These are phyloP conservation scores for Aspergillus ruber DNA, from an alignment of 2,329 filamentous ascomycete species.

Conservation along the genomic window DNA sequence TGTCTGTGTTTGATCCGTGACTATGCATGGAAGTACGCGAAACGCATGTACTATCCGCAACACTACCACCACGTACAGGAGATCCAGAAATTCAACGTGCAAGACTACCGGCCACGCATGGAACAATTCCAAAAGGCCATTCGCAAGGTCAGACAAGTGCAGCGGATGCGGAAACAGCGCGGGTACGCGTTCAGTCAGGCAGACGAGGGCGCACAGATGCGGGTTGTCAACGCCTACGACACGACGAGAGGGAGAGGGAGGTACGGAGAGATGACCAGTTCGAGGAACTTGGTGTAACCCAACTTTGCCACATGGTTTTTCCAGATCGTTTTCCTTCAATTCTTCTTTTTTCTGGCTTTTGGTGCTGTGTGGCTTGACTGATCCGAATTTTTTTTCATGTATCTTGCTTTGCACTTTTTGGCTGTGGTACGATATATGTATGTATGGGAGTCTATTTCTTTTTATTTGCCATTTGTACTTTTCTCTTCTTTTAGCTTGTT, in stretches of 20 bases:
- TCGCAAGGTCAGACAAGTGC: conserved; percentile 93
- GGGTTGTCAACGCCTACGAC: conserved; percentile 94
- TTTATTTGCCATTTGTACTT: background rate
- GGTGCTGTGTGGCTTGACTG: background rate
- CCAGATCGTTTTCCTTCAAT: background rate
- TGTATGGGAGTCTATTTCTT: background rate
- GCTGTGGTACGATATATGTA: background rate
- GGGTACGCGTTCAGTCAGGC: conserved; percentile 98
- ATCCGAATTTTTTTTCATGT: background rate
- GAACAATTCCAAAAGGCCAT: conserved; percentile 99
- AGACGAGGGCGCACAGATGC: conserved; percentile 82
- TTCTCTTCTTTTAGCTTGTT: background rate
- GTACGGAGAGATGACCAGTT: conserved; percentile 89
- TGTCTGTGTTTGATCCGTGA: conserved; percentile 78
- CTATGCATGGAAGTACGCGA: conserved; percentile 93
- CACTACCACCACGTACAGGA: conserved; percentile 98
- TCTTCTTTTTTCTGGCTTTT: background rate
- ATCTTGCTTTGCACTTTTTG: background rate
- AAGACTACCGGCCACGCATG: conserved; percentile 97
- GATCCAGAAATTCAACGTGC: conserved; percentile 99
- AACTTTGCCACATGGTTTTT: background rate
- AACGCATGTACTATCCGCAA: conserved; percentile 94
- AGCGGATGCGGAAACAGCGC: conserved; percentile 98
- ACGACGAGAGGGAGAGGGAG: conserved; percentile 85
- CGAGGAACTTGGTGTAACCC: conserved; percentile 30